Evolutionary conservation across 352 stramenopile genomes (phyloP), one percentile per base, ranked within the genome.

Genomic region (Phytophthora meadii): DNA sequence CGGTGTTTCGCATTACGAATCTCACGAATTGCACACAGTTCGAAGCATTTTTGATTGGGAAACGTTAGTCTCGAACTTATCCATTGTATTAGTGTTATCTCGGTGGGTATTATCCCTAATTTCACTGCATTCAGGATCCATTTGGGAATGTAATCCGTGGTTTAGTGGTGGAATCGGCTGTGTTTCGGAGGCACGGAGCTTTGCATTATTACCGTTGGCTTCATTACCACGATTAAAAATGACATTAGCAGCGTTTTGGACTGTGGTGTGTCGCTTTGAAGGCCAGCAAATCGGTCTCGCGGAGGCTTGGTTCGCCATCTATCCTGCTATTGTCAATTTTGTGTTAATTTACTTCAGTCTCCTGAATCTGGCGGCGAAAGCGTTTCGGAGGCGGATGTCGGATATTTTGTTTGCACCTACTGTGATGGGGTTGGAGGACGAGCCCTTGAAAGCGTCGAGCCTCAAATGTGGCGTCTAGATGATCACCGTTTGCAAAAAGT

Each of bases 231-330:
- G 49, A 25, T 25, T 70, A 3, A 70, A 61, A 28, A 54, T 67
- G 41, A 61, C 34, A 0, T 4, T 67, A 14, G 34, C 59, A 1
- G 41, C 42, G 1, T 61, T 67, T 42, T 69, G 60, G 52, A 68
- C 76, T 1, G 54, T 15, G 9, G 42, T 22, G 14, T 49, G 42
- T 34, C 25, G 58, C 4, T 81, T 84, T 46, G 63, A 84, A 62
- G 74, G 75, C 3, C 52, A 78, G 11, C 66, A 83, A 50, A 10
- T 12, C 5, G 68, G 61, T 0, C 19, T 83, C 3, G 15, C 65
- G 0, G 68, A 79, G 12, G 41, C 74, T 0, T 86, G 74, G 77
- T 81, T 77, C 42, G 64, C 42, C 0, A 61, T 82, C 2, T 82
- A 69, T 30, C 61, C 53, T 3, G 54, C 11, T 5, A 59, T 64